phyloP scores from a whole-genome alignment of 2,329 filamentous ascomycete species.

The Macrophomina pseudophaseolina region DNA sequence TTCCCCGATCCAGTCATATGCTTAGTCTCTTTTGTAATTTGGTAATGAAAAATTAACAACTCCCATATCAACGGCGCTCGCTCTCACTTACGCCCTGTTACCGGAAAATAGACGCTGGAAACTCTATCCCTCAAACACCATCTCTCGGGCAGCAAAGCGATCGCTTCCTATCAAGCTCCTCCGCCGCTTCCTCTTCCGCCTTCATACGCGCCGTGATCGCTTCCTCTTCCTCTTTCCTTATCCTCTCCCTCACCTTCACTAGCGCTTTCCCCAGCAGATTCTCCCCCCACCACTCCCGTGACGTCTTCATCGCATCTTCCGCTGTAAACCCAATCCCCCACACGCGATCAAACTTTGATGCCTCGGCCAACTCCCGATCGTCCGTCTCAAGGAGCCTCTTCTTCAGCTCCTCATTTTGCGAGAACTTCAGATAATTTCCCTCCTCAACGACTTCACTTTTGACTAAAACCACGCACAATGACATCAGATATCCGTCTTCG shows the following conservation, averaged over 20 bases:
- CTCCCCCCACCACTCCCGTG: constrained; percentile 62
- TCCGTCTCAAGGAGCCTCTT: constrained; percentile 62
- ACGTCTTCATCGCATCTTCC: constrained; percentile 33
- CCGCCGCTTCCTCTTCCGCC: too few species aligned
- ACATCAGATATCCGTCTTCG: too few species aligned
- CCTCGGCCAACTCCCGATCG: constrained; percentile 64
- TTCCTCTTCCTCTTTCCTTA: constrained; percentile 39
- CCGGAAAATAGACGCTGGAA: too few species aligned
- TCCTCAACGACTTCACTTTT: constrained; percentile 57
- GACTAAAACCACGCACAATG: constrained; percentile 3
- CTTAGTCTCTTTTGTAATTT: too few species aligned
- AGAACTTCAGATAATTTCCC: constrained; percentile 65
- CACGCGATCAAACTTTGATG: constrained; percentile 55
- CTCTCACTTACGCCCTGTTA: too few species aligned
- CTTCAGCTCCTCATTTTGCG: constrained; percentile 45
- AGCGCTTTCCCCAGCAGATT: constrained; percentile 69
- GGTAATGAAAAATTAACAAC: too few species aligned
- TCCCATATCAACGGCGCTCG: too few species aligned
- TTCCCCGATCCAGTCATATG: too few species aligned
- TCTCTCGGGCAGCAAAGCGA: too few species aligned
- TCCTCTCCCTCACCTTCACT: constrained; percentile 60
- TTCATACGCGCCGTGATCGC: too few species aligned
- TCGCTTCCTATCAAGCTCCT: too few species aligned
- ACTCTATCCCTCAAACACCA: too few species aligned
- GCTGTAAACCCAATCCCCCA: constrained; percentile 71